Evolutionary conservation across 192 early-diverging fungal species (phyloP).

Genomic region (Linderina pennispora): DNA sequence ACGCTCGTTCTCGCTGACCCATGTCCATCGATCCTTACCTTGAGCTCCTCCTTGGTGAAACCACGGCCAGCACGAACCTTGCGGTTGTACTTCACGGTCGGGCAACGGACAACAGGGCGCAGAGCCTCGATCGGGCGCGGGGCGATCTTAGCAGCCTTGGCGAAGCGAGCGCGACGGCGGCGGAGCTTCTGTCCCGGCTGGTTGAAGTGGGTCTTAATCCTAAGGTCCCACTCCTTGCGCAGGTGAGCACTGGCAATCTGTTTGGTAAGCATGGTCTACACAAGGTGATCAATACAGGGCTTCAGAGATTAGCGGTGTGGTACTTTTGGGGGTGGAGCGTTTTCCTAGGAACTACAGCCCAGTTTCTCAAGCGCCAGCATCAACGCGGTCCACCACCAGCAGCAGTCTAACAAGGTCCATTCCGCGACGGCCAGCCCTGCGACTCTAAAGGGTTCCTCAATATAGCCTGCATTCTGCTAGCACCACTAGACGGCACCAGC

Average conservation of each 20-base stretch:
- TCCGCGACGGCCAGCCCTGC: no score
- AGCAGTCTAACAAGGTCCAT: no score
- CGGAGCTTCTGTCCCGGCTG: constrained; percentile 93
- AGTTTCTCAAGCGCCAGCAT: no score
- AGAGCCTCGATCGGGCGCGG: constrained; percentile 95
- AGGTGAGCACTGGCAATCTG: constrained; percentile 91
- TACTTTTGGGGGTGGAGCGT: no score
- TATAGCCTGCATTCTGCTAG: no score
- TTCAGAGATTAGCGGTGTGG: no score
- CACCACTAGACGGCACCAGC: no score
- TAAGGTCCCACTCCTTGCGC: constrained; percentile 96
- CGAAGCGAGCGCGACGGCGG: constrained; percentile 76
- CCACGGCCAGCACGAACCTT: constrained; percentile 95
- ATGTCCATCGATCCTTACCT: constrained; percentile 53
- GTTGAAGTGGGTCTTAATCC: constrained; percentile 98
- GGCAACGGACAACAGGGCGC: constrained; percentile 94
- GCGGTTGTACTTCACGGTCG: constrained; percentile 96
- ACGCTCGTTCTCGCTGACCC: no score
- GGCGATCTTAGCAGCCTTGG: constrained; percentile 94
- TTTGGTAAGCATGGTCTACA: constrained; percentile 98
- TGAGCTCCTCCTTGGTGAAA: constrained; percentile 97
- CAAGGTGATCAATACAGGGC: no score
- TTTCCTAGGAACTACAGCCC: no score
- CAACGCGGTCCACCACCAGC: no score
- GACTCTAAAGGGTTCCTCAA: no score